phyloP scores from a whole-genome alignment of 257 asterid species.

The Salvia rosmarinus region DNA sequence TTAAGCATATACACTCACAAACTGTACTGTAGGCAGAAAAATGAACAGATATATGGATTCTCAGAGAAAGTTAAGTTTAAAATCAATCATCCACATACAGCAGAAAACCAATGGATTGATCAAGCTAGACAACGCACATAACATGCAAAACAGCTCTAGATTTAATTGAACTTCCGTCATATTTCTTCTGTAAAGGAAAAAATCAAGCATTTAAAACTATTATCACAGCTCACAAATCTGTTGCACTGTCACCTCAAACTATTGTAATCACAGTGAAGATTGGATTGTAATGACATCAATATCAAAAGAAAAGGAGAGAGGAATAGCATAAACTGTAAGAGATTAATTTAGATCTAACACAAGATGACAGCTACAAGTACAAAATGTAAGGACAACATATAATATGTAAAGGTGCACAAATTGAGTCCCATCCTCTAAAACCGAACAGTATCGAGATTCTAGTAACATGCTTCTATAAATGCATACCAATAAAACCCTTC shows the following conservation, averaged over 20 bases:
- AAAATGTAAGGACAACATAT: no score
- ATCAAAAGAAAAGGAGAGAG: no score
- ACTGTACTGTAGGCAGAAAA: background rate
- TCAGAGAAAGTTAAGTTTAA: background rate
- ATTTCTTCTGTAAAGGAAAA: background rate
- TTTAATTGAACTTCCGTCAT: background rate
- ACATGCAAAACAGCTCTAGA: background rate
- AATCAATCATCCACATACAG: background rate
- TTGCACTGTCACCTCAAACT: background rate
- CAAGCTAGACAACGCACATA: background rate
- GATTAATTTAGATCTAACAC: no score
- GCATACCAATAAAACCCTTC: background rate
- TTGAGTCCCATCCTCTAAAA: background rate
- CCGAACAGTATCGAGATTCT: background rate
- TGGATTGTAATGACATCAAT: background rate
- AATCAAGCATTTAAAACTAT: background rate
- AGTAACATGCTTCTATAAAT: background rate
- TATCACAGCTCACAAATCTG: background rate
- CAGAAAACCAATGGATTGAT: background rate
- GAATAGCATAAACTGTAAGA: no score
- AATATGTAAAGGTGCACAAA: no score
- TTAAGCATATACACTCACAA: background rate
- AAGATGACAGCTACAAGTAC: no score
- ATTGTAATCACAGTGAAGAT: background rate
- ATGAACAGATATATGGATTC: background rate